phyloP scores from a whole-genome alignment of 1,139 yeast genomes.

The Geotrichum australiense region DNA sequence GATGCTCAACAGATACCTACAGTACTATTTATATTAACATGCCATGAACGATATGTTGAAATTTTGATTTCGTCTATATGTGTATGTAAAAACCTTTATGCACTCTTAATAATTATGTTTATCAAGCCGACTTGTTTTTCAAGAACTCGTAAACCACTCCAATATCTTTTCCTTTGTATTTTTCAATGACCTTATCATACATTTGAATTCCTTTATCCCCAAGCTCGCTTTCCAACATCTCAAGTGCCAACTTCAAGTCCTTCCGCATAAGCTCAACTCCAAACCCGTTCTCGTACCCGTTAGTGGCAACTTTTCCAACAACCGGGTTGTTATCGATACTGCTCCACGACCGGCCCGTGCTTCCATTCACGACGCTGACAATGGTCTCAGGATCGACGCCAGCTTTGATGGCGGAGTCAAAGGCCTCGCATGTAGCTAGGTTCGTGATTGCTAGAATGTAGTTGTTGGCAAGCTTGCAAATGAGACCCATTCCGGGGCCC shows the following conservation, averaged over 20 bases:
- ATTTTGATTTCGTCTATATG: not conserved
- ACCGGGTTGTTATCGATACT: slow-evolving; percentile 56
- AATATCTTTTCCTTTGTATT: slow-evolving; percentile 30
- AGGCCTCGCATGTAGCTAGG: slow-evolving; percentile 55
- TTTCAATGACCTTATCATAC: slow-evolving; percentile 26
- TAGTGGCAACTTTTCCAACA: slow-evolving; percentile 44
- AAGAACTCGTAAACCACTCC: slow-evolving; percentile 31
- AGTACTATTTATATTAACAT: not conserved
- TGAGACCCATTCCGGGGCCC: slow-evolving; percentile 49
- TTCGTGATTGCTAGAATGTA: slow-evolving; percentile 53
- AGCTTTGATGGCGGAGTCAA: slow-evolving; percentile 50
- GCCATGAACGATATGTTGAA: too few species aligned
- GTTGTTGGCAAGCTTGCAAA: slow-evolving; percentile 54
- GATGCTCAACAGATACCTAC: not conserved
- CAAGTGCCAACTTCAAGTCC: slow-evolving; percentile 50
- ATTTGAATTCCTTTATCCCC: slow-evolving; percentile 29
- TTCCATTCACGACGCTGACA: slow-evolving; percentile 48
- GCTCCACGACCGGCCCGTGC: slow-evolving; percentile 60
- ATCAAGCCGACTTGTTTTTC: slow-evolving; percentile 13
- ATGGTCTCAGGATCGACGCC: slow-evolving; percentile 46
- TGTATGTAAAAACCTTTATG: not conserved
- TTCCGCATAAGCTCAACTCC: slow-evolving; percentile 50
- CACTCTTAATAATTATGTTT: not conserved
- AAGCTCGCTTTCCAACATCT: slow-evolving; percentile 37
- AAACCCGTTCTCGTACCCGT: slow-evolving; percentile 46